Conservation (phyloP, 495 filamentous ascomycete species). For the Aspergillus sclerotiicarbonarius region DNA sequence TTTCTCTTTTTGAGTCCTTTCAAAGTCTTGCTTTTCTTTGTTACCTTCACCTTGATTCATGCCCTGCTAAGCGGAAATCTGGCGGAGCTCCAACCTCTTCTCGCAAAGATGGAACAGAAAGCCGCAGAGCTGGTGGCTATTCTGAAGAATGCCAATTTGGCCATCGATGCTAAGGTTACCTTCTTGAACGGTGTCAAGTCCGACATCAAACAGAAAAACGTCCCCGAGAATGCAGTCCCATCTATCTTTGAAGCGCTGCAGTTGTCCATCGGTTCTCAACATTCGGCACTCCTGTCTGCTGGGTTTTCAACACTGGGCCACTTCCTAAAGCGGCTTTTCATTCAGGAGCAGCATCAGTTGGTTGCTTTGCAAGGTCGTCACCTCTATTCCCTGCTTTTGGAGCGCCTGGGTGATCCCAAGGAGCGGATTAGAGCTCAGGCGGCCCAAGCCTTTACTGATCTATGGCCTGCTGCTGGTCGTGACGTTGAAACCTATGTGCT, state of each 20-base stretch:
- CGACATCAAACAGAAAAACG: constrained; percentile 83
- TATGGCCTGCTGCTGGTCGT: constrained; percentile 59
- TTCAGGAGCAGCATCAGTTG: constrained; percentile 73
- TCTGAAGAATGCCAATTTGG: constrained; percentile 63
- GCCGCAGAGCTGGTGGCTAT: constrained; percentile 59
- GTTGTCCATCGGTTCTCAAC: constrained; percentile 65
- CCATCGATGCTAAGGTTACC: constrained; percentile 68
- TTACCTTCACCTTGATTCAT: constrained; percentile 17
- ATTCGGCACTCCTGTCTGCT: constrained; percentile 64
- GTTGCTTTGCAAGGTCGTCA: constrained; percentile 62
- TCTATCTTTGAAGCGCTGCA: constrained; percentile 73
- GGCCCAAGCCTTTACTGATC: constrained; percentile 67
- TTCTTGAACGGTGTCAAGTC: constrained; percentile 73
- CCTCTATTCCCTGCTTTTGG: constrained; percentile 68
- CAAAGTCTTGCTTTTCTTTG: constrained; percentile 10
- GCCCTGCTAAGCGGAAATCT: constrained; percentile 14
- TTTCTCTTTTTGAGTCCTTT: neutral
- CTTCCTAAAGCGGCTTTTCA: constrained; percentile 73
- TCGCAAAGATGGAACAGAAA: constrained; percentile 40
- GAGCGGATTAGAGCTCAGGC: constrained; percentile 74
- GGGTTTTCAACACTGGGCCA: constrained; percentile 85
- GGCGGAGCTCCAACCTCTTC: constrained; percentile 11
- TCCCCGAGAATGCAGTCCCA: constrained; percentile 68
- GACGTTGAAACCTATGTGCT: constrained; percentile 81
- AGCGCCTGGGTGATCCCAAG: constrained; percentile 85